Percentiles rank a stretch among this genome's conserved stretches.
phyloP scores from a whole-genome alignment of 108 stramenopile genomes.

The Skeletonema marinoi region DNA sequence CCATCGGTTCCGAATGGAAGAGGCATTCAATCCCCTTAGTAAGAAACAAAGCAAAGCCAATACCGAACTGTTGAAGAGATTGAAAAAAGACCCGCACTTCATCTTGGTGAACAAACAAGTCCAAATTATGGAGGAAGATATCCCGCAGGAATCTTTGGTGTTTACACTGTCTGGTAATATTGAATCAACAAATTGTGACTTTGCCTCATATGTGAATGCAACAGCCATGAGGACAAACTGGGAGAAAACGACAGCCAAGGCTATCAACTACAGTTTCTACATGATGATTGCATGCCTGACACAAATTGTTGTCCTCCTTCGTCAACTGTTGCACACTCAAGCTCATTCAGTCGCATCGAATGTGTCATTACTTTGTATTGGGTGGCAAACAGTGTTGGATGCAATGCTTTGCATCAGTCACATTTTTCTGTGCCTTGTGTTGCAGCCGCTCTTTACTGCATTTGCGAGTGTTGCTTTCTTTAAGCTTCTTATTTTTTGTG shows the following conservation, averaged over 20 bases:
- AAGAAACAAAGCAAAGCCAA: neutral
- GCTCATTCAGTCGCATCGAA: constrained; percentile 77
- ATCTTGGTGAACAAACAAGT: constrained; percentile 36
- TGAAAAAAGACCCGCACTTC: constrained; percentile 35
- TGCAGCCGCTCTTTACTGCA: constrained; percentile 87
- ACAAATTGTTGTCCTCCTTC: constrained; percentile 87
- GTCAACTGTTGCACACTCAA: constrained; percentile 88
- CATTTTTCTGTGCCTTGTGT: constrained; percentile 83
- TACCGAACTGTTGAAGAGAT: constrained; percentile 6
- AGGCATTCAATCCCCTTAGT: constrained; percentile 37
- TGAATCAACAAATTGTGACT: constrained; percentile 71
- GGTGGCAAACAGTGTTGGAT: constrained; percentile 92
- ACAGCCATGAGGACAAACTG: constrained; percentile 89
- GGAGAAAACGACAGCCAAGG: constrained; percentile 82
- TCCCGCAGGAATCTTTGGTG: constrained; percentile 66
- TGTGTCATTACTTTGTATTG: constrained; percentile 86
- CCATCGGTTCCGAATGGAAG: constrained; percentile 34
- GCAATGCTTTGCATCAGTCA: constrained; percentile 88
- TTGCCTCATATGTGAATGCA: constrained; percentile 67
- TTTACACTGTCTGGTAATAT: constrained; percentile 73
- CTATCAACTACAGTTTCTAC: constrained; percentile 90
- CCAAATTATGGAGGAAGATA: constrained; percentile 38
- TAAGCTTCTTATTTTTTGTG: constrained; percentile 92
- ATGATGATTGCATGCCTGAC: constrained; percentile 90
- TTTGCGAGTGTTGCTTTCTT: constrained; percentile 94